phyloP scores from a whole-genome alignment of 177 flowering plant species.

The Vitis hybrid region DNA sequence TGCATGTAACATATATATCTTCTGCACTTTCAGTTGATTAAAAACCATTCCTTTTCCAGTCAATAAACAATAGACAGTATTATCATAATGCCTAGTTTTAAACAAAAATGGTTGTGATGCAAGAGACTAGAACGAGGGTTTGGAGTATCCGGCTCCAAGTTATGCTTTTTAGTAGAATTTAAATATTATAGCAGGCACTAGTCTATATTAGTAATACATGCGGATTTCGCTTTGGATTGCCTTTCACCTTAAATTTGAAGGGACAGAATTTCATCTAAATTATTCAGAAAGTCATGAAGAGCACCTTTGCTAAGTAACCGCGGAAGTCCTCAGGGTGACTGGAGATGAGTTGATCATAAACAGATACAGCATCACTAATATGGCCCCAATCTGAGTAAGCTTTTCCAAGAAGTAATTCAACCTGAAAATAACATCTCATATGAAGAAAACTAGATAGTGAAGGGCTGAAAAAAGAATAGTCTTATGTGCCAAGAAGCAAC shows the following conservation, averaged over 20 bases:
- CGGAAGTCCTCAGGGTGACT: constrained; percentile 80
- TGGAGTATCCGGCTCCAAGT: no score
- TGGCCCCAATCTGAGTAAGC: constrained; percentile 95
- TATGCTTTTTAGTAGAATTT: no score
- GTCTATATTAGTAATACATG: no score
- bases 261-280: background rate
- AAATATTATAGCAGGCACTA: no score
- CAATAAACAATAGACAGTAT: no score
- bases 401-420: constrained; percentile 89
- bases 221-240: no score
- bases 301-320: constrained; percentile 92
- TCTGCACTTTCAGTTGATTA: no score
- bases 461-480: background rate
- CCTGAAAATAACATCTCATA: constrained; percentile 27
- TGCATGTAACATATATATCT: no score
- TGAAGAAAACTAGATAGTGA: background rate
- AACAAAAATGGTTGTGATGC: no score
- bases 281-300: background rate
- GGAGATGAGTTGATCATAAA: constrained; percentile 79
- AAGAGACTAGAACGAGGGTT: background rate
- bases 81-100: no score
- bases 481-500: background rate
- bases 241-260: no score
- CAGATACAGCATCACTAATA: constrained; percentile 84
- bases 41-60: no score